Conservation (phyloP, 805 yeast genomes). For the Ogataea saltuana region DNA sequence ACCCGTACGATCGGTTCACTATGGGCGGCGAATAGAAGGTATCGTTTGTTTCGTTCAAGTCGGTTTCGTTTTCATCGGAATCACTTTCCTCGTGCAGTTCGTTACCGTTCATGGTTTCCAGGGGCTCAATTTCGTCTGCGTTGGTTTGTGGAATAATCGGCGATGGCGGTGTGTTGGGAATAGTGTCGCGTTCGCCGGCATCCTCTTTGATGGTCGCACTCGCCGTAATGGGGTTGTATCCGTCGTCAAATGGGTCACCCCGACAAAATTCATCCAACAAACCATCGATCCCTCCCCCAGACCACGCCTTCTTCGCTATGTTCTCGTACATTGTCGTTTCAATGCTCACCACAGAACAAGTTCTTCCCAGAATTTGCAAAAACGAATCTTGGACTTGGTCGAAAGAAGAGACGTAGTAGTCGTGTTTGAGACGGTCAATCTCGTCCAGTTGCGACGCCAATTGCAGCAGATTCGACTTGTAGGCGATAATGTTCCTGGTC, state of each 20-base stretch:
- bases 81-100: neutral
- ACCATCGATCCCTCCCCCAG: conserved; percentile 83
- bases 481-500: conserved; percentile 64
- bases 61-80: conserved; percentile 10
- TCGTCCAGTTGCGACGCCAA: conserved; percentile 77
- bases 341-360: conserved; percentile 70
- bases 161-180: neutral
- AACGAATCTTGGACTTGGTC: conserved; percentile 65
- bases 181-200: neutral
- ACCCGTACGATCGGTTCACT: conserved; percentile 15
- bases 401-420: conserved; percentile 66
- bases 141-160: neutral
- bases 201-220: conserved; percentile 1
- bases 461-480: conserved; percentile 64
- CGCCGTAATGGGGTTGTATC: conserved; percentile 1
- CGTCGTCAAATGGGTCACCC: conserved; percentile 16
- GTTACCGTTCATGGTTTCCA: neutral
- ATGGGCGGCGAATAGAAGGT: conserved; percentile 27
- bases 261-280: conserved; percentile 16
- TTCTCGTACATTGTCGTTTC: conserved; percentile 81
- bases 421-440: conserved; percentile 72
- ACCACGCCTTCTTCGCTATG: conserved; percentile 81
- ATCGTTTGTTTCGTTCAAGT: conserved; percentile 19
- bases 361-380: conserved; percentile 48
- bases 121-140: neutral